phyloP scores from a whole-genome alignment of 2,329 filamentous ascomycete species.

The Alternaria viburni region DNA sequence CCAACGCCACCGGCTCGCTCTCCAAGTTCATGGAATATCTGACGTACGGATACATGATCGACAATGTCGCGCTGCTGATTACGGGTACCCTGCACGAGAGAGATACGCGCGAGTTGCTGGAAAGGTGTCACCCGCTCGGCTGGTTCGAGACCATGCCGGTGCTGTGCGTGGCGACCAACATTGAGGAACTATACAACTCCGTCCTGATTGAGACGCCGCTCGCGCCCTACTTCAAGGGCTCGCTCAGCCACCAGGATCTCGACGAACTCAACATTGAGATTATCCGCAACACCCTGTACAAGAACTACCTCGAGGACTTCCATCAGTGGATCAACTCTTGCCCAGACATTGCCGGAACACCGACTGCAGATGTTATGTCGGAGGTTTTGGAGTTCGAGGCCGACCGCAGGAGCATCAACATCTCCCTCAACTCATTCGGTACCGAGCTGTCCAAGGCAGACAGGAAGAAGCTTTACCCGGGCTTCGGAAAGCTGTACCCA shows the following conservation, averaged over 20 bases:
- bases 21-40: slow-evolving; percentile 97
- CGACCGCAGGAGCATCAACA: slow-evolving; percentile 96
- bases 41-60: slow-evolving; percentile 99
- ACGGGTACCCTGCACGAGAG: slow-evolving; percentile 97
- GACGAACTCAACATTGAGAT: slow-evolving; percentile 99
- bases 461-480: slow-evolving; percentile 94
- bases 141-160: slow-evolving; percentile 99
- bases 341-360: slow-evolving; percentile 83
- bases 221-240: slow-evolving; percentile 96
- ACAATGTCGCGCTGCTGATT: slow-evolving; percentile 97
- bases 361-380: slow-evolving; percentile 92
- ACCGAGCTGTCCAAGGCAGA: slow-evolving; percentile 94
- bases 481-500: slow-evolving; percentile 87
- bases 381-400: slow-evolving; percentile 97
- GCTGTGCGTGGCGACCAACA: slow-evolving; percentile 96
- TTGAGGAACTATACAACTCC: slow-evolving; percentile 98
- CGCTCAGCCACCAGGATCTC: slow-evolving; percentile 91
- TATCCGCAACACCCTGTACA: slow-evolving; percentile 96
- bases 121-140: slow-evolving; percentile 93
- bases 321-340: slow-evolving; percentile 92
- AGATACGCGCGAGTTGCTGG: slow-evolving; percentile 92
- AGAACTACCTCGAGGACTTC: slow-evolving; percentile 99
- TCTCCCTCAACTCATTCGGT: slow-evolving; percentile 97
- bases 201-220: slow-evolving; percentile 96
- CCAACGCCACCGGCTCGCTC: slow-evolving; percentile 88